Conservation (phyloP, 2,329 filamentous ascomycete species). For the Endothia cerciana region DNA sequence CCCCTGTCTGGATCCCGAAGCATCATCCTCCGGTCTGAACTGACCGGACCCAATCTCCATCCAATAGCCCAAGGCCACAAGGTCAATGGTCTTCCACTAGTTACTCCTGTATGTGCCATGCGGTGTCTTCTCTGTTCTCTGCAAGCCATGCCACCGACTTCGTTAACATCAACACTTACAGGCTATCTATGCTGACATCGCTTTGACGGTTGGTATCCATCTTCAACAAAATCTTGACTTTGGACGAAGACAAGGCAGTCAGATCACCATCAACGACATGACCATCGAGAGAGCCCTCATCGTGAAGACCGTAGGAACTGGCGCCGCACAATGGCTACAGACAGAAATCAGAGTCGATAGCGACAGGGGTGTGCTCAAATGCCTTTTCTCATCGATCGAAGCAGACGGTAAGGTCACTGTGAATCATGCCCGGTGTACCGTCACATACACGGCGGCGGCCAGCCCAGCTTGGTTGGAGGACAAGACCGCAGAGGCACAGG, state of each 20-base stretch:
- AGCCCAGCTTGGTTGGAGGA: not conserved
- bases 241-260: not conserved
- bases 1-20: not conserved
- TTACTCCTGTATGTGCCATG: not conserved
- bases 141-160: no score
- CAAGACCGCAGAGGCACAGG: conserved; percentile 9
- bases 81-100: conserved; percentile 6
- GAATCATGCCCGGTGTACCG: conserved; percentile 4
- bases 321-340: not conserved
- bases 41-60: not conserved
- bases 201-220: conserved; percentile 7
- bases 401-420: not conserved
- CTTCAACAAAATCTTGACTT: not conserved
- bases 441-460: conserved; percentile 3
- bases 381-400: not conserved
- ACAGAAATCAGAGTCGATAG: conserved; percentile 7
- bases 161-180: conserved; percentile 4
- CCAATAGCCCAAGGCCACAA: conserved; percentile 18
- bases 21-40: conserved; percentile 3
- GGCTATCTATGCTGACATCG: conserved; percentile 20
- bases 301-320: conserved; percentile 4
- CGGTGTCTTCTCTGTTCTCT: not conserved
- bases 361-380: not conserved
- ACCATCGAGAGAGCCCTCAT: conserved; percentile 13
- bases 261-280: conserved; percentile 6